Evolutionary conservation across 2,329 filamentous ascomycete species (phyloP).

Genomic region (Pestalotiopsis sp.): DNA sequence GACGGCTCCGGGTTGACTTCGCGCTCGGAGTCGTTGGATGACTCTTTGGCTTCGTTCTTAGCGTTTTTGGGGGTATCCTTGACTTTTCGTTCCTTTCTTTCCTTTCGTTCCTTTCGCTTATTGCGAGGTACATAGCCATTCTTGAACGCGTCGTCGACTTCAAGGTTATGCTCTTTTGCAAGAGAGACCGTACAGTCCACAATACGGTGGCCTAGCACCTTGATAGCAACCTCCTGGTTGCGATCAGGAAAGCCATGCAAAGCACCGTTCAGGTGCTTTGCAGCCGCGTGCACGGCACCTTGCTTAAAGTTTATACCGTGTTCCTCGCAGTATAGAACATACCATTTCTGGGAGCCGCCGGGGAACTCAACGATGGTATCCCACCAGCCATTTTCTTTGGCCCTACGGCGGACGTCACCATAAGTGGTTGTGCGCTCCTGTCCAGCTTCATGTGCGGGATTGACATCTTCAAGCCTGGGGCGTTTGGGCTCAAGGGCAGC

Average conservation of each 20-base stretch:
- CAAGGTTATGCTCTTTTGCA: conserved; percentile 35
- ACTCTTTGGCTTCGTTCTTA: not conserved
- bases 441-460: not conserved
- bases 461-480: not conserved
- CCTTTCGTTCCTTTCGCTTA: not conserved
- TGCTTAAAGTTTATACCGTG: conserved; percentile 39
- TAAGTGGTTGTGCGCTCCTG: not conserved
- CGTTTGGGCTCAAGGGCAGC: not conserved
- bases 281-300: conserved; percentile 37
- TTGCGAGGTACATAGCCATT: conserved; percentile 35
- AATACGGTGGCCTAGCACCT: conserved; percentile 36
- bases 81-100: conserved; percentile 1
- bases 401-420: conserved; percentile 18
- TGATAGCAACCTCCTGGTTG: conserved; percentile 31
- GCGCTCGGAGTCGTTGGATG: not conserved
- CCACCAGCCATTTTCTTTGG: conserved; percentile 12
- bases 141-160: conserved; percentile 30
- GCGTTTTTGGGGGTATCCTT: not conserved
- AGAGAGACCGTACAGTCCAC: conserved; percentile 33
- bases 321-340: conserved; percentile 42
- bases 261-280: conserved; percentile 38
- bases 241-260: conserved; percentile 33
- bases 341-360: conserved; percentile 29
- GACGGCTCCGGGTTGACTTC: conserved; percentile 14
- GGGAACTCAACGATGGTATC: conserved; percentile 35